Evolutionary conservation across 352 stramenopile genomes (phyloP), one percentile per base, ranked within the genome.

Genomic region (Globisporangium spinosum): DNA sequence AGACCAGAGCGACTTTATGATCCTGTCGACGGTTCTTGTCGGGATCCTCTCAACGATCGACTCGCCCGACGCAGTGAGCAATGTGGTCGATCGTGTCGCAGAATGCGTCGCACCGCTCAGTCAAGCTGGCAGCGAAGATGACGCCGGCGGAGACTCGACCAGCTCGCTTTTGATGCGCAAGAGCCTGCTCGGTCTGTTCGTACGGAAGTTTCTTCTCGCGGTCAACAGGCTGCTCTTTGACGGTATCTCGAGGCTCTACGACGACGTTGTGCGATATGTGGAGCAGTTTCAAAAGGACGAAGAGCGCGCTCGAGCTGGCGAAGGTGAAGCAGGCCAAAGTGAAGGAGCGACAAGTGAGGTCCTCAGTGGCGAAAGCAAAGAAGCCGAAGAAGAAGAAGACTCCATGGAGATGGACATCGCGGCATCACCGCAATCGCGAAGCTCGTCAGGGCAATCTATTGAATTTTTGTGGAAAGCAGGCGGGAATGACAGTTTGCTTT

Each of bases 181-280:
- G 27, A 93, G 84, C 64, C 61, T 89, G 54, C 70, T 93, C 22
- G 85, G 85, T 1, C 66, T 91, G 17, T 93, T 91, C 59, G 80
- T 93, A 56, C 83, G 85, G 25, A 79, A 74, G 51, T 89, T 93
- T 59, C 71, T 90, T n/a, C 56, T 93, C 34, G 71, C 73, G 1
- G 69, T 87, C 17, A 84, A 89, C 55, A 72, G 82, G 0, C 47
- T 87, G 43, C 58, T 93, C 45, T 93, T 93, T 27, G 85, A 93
- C 27, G 83, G 85, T 3, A 67, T 93, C n/a, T 88, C 82, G 32
- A 70, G 76, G 27, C 72, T 91, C 34, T 91, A 80, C 51, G 85
- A 93, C 17, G 77, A 90, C 43, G 76, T 92, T 25, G 61, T 71
- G 61, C 69, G 73, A 32, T 93, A 91, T 72, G 32, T 85, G 7